Base-by-base conservation (phyloP, 441 rosid species). In the Erysimum pusillum region DNA sequence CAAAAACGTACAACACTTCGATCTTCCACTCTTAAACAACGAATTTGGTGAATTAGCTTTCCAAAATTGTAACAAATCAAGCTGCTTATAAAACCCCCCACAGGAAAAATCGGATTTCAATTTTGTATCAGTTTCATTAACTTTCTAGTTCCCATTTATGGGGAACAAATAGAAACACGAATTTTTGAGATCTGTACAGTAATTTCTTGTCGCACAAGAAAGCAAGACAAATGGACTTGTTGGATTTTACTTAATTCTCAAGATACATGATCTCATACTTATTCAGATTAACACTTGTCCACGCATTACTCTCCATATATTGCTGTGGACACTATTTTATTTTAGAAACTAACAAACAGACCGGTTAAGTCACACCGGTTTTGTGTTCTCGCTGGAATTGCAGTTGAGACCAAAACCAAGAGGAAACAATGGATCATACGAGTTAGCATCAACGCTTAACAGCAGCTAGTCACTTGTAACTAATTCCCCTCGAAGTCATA, bases 381-480 rank as follows among this genome's bases (percentile, higher is more conserved):
- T 42, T 63, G 32, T 6, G 36, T 9, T 57, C 35, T 28, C n/a
- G 36, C 36, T 7, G 8, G 25, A 20, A 45, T 9, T 70, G 44
- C 20, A 70, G n/a, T 20, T 13, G 20, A 63, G 67, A 14, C 36
- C 22, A 3, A 22, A 63, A 25, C 67, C 52, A 63, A 63, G 51
- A 13, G 67, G 67, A 13, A 41, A 63, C 67, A 41, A 42, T 22
- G 51, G 67, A 46, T 62, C 67, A 42, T 42, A 41, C 20, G 36
- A 14, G 8, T 42, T 25, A 36, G 36, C 51, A 62, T 63, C 20
- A 63, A 51, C 67, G 4, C 15, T 63, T 63, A 63, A 32, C 49
- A 51, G 67, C 36, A 62, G 42, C 51, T 22, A 51, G 17, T 62
- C 67, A 62, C 36, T 41, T 51, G 51, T 41, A 62, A 41, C 49